Evolutionary conservation across 164 flowering plant genomes (phyloP), one percentile per base, ranked within the genome.

Genomic region (Warburgia ugandensis): DNA sequence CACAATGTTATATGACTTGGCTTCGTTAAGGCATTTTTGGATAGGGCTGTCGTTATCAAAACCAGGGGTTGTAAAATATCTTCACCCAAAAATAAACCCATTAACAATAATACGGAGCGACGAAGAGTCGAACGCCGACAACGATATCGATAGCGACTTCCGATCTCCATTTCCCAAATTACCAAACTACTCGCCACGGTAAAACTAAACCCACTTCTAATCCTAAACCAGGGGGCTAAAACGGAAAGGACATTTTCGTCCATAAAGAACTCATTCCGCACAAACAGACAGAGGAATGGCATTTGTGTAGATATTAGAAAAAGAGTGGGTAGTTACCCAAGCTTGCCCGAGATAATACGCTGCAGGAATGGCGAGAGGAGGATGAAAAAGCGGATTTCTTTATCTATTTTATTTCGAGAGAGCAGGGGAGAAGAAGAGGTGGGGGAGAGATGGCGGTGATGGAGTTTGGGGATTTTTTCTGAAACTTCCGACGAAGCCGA

Each of bases 301-400:
- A 48, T 31, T 48, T 48, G 16, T 6, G 52, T 31, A 16, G 19
- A 19, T 29, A 8, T 9, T n/a, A 8, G n/a, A 6, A 31, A 48
- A 30, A 17, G 14, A 4, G 8, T 3, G 27, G 7, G 22, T 38
- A 17, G 19, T 30, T 28, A 6, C 25, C 17, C 19, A 21, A 6
- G 25, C 4, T 25, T 11, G 39, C 39, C 38, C 6, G 39, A 21
- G 52, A 48, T 48, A 48, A 48, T 48, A 48, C 23, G 38, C 14
- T 28, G 23, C 21, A 30, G 52, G 38, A 17, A 48, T 10, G 27
- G 38, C 26, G 37, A 31, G 52, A 11, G 38, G 19, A 10, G 22
- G 26, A 31, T n/a, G 10, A 30, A 30, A 14, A 49, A 23, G 19
- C 26, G 29, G 38, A 32, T 49, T 49, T 32, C 27, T 12, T 31